Base-by-base conservation (phyloP, 2,329 filamentous ascomycete genomes). In the Volutella citrinella region DNA sequence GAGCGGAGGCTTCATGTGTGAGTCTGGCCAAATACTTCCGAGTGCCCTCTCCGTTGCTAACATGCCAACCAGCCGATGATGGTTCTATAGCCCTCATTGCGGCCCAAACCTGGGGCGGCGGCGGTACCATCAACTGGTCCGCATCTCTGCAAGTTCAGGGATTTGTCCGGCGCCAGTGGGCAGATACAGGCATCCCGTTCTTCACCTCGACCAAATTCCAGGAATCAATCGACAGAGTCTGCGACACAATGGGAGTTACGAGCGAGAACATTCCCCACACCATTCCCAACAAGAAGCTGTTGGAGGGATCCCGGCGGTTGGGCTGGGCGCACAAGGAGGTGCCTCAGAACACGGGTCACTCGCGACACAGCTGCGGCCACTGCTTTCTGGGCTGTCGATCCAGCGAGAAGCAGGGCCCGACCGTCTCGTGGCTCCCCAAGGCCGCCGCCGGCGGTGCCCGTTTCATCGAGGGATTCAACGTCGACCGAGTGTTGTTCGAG, bases 41-140 rank as follows among this genome's bases (percentile, higher is more conserved):
- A n/a, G n/a, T n/a, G n/a, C n/a, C n/a, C n/a, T n/a, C n/a, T n/a
- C n/a, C n/a, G n/a, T n/a, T n/a, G n/a, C n/a, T n/a, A n/a, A n/a
- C n/a, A n/a, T n/a, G n/a, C n/a, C n/a, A n/a, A n/a, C n/a, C n/a
- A 34, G 36, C 36, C 7, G 36, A 30, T 10, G 74, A 82, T 52
- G 67, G 66, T 11, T 70, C 72, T 4, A 64, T 81, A 19, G 72
- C 64, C 12, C 58, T 88, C 6, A 56, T 84, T 4, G 77, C 84
- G 0, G 87, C 84, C 3, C 72, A 76, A 30, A 76, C 76, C 19
- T 90, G 82, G 74, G 87, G 87, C 21, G 87, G 87, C 15, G 87
- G 87, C 22, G 86, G 87, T 5, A 84, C 83, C 0, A 62, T 93
- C 43, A 93, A 93, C 57, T 93, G 87, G 86, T 81, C 66, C 43